phyloP scores from a whole-genome alignment of 2,329 filamentous ascomycete genomes.

The Penicillium sp. region DNA sequence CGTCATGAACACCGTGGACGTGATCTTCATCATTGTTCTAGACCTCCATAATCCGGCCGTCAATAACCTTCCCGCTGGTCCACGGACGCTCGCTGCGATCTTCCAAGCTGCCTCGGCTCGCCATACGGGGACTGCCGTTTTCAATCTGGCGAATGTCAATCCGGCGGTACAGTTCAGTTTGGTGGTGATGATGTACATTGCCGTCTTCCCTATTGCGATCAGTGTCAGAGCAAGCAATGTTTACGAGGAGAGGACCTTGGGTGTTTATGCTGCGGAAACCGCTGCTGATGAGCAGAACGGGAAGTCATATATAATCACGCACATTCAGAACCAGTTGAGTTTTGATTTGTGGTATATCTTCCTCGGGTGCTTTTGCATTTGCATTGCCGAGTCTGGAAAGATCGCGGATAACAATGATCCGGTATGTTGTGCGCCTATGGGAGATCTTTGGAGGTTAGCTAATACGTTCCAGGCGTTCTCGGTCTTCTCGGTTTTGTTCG shows the following conservation, averaged over 20 bases:
- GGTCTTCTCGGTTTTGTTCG: slow-evolving; percentile 55
- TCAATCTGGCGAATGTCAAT: slow-evolving; percentile 52
- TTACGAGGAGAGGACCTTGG: slow-evolving; percentile 66
- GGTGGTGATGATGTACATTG: slow-evolving; percentile 97
- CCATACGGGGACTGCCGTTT: slow-evolving; percentile 52
- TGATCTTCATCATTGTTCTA: slow-evolving; percentile 53
- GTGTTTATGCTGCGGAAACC: slow-evolving; percentile 49
- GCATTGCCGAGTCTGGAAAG: slow-evolving; percentile 51
- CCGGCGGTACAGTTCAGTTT: slow-evolving; percentile 58
- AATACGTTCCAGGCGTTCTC: slow-evolving; percentile 39
- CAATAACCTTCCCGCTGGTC: slow-evolving; percentile 36
- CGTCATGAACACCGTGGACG: slow-evolving; percentile 54
- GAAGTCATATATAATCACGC: slow-evolving; percentile 49
- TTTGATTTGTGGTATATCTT: slow-evolving; percentile 67
- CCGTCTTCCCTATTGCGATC: slow-evolving; percentile 91
- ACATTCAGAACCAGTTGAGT: slow-evolving; percentile 62
- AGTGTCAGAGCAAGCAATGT: slow-evolving; percentile 72
- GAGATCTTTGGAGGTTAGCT: neutral
- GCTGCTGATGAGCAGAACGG: slow-evolving; percentile 25
- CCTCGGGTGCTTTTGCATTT: slow-evolving; percentile 58
- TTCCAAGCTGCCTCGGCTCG: slow-evolving; percentile 56
- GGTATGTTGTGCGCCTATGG: slow-evolving; percentile 14
- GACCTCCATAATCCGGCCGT: slow-evolving; percentile 55
- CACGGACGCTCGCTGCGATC: slow-evolving; percentile 55
- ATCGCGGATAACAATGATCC: slow-evolving; percentile 28